Evolutionary conservation across 805 yeast genomes (phyloP).

Genomic region (Hanseniaspora clermontiae): DNA sequence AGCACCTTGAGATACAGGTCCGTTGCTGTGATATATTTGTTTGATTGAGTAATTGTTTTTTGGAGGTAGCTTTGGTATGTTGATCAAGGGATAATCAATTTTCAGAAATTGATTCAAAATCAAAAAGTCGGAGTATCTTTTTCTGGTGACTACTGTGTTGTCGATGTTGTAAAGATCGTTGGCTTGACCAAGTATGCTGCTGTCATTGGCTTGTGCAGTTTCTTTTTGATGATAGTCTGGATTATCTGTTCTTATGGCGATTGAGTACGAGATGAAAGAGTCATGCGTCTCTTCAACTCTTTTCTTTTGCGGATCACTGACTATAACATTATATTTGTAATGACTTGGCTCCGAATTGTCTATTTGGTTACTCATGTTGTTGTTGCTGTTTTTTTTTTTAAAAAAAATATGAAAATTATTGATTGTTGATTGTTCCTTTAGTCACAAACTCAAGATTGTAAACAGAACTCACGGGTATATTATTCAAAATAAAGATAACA

Average conservation of each 20-base stretch:
- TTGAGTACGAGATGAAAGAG: conserved; percentile 7
- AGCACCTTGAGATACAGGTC: neutral
- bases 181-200: no score
- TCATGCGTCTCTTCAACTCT: neutral
- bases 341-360: neutral
- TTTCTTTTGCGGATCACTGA: conserved; percentile 12
- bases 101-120: conserved; percentile 11
- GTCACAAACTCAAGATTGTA: neutral
- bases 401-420: no score
- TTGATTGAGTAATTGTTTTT: conserved; percentile 12
- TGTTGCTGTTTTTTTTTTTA: neutral
- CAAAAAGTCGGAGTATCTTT: conserved; percentile 12
- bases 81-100: conserved; percentile 9
- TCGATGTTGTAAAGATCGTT: neutral
- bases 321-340: conserved; percentile 7
- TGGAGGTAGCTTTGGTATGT: conserved; percentile 12
- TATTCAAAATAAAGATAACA: no score
- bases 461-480: no score
- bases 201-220: neutral
- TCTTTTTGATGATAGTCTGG: neutral
- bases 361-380: neutral
- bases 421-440: no score
- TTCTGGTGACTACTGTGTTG: conserved; percentile 8
- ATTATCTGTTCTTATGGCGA: conserved; percentile 3
- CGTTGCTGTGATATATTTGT: conserved; percentile 3